Evolutionary conservation across 2,329 filamentous ascomycete species (phyloP), one percentile per base, ranked within the genome.

Genomic region (Alternaria tenuissima): DNA sequence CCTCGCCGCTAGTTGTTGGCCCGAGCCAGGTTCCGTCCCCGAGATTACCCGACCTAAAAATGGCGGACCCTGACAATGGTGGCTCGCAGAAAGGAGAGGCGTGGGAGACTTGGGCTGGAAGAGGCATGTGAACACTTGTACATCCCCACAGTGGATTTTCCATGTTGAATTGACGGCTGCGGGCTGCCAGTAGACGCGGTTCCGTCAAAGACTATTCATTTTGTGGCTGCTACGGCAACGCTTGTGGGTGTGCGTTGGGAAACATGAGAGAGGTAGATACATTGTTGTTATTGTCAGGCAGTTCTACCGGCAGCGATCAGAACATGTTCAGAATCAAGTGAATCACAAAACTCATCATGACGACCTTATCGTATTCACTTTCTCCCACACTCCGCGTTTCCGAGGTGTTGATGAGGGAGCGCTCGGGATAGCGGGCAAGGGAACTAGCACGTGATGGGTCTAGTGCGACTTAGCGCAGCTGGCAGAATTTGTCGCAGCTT

Each of bases 391-490:
- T 55, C 63, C 63, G 63, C 63, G 49, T 52, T 56, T 63, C 69
- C 66, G 69, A 36, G 69, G 69, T 55, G 57, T 65, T 63, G 68
- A 67, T 58, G 61, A 55, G 61, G 61, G 51, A 64, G 61, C 48
- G 60, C 61, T 62, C 69, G 66, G 68, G 65, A 67, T 51, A 64
- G 65, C 61, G 65, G 61, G 39, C 51, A 36, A 56, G 26, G 47
- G 14, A 52, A 52, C 63, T 64, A 66, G 57, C 53, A 51, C 58
- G 49, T 56, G 48, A 59, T 54, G 57, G 63, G 61, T 34, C 62
- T 69, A 71, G 69, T 61, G 69, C 52, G 38, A 58, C 64, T 69
- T 68, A 65, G 69, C 59, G 67, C 66, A 66, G 69, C 59, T 68
- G 63, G 64, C 60, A 61, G 56, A 67, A 60, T 64, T 62, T 67